Evolutionary conservation across 176 grass and related monocot species (phyloP), one percentile per base, ranked within the genome.

Genomic region (Chloris gayana): DNA sequence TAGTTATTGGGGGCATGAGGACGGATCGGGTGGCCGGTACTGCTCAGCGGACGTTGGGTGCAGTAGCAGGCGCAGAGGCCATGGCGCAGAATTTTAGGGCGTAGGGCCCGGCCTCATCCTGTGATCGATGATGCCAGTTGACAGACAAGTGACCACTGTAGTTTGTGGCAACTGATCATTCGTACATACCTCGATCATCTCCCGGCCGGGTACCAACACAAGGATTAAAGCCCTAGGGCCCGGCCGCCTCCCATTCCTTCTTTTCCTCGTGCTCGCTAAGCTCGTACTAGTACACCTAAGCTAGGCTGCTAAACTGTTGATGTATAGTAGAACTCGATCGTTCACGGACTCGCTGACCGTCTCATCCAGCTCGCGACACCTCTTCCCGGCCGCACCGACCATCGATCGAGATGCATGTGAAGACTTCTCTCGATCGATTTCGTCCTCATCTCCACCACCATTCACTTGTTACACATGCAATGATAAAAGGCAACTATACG

Each of bases 1-100:
- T 84, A 17, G 75, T 62, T 83, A 76, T 45, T 69, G 67, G 81
- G 81, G 35, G 7, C 21, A 44, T 50, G 35, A 12, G 32, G 47
- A 41, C 68, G 19, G 70, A 15, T 0, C 5, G 64, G 10, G 7
- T 22, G 82, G 57, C 38, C 51, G 69, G 21, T 64, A 85, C 82
- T 89, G 87, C 15, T 64, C 37, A 0, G 56, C 72, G 65, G 82
- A 85, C 87, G 77, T 89, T 81, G 72, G 45, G 69, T 72, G 87
- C 87, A 89, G 87, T 89, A 15, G 50, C 50, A 7, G 41, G 18
- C 5, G 22, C 72, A 38, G 58, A 4, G 35, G 22, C 44, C 53
- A 2, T 15, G 4, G 87, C 82, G 72, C 87, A 70, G 77, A 89
- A 89, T 85, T 84, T 89, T 65, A 89, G 87, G 82, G 2, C 14